These are phyloP conservation scores for Schizosaccharomyces pombe DNA, from an alignment of 805 yeast species.

Conservation along the genomic window DNA sequence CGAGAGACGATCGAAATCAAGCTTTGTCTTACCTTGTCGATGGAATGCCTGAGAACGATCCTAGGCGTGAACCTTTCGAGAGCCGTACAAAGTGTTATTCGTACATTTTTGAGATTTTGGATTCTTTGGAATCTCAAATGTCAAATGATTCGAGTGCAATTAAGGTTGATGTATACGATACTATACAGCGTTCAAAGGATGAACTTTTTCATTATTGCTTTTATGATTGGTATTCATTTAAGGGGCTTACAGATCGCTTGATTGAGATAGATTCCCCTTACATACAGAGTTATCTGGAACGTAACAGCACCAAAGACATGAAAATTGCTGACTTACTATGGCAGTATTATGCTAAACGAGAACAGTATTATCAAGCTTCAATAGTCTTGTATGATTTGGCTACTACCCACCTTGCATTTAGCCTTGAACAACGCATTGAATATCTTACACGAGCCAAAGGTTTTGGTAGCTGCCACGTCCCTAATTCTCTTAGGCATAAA, in stretches of 20 bases:
- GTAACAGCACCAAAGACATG: conserved; percentile 27
- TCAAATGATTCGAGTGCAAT: conserved; percentile 17
- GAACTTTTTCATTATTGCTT: conserved; percentile 75
- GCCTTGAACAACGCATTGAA: conserved; percentile 56
- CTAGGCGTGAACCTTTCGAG: conserved; percentile 26
- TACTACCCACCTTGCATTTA: conserved; percentile 26
- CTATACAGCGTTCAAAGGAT: conserved; percentile 53
- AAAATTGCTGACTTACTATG: conserved; percentile 65
- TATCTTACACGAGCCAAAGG: conserved; percentile 80
- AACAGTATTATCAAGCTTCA: conserved; percentile 64
- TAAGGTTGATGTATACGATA: conserved; percentile 26
- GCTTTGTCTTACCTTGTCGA: conserved; percentile 35
- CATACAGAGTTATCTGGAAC: conserved; percentile 48
- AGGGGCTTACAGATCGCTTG: conserved; percentile 53
- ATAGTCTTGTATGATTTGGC: conserved; percentile 51
- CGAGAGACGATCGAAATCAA: conserved; percentile 35
- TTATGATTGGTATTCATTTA: conserved; percentile 73
- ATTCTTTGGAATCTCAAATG: conserved; percentile 40
- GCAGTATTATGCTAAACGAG: conserved; percentile 69
- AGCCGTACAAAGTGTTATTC: conserved; percentile 40
- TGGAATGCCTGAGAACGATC: conserved; percentile 26
- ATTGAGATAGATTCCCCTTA: conserved; percentile 63
- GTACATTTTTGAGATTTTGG: conserved; percentile 50
- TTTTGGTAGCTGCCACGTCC: conserved; percentile 64
- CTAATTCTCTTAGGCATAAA: conserved; percentile 52